A percentile compares a stretch with the other conserved stretches of the same genome.
Evolutionary conservation across 2,329 filamentous ascomycete species (phyloP).

Genomic region (Fusarium sublunatum): DNA sequence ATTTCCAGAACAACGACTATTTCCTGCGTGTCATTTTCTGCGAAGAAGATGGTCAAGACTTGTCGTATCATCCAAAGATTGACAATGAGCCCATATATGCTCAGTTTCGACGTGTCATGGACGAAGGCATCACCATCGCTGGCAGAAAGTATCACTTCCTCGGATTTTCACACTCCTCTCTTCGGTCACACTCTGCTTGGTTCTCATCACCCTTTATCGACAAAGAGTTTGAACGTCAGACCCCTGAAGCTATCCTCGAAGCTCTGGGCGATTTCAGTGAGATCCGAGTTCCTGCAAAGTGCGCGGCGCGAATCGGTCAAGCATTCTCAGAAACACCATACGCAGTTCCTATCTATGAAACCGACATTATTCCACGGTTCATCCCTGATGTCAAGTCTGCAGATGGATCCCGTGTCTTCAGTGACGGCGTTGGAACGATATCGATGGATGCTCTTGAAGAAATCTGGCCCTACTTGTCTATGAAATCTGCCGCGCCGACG

Average conservation of each 20-base stretch:
- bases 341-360: constrained; percentile 63
- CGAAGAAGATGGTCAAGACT: constrained; percentile 76
- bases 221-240: constrained; percentile 47
- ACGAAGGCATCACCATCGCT: constrained; percentile 70
- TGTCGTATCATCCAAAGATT: constrained; percentile 67
- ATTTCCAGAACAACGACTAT: constrained; percentile 66
- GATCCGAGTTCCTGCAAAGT: constrained; percentile 65
- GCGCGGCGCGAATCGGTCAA: constrained; percentile 70
- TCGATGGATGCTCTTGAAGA: constrained; percentile 68
- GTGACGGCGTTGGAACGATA: constrained; percentile 82
- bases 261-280: constrained; percentile 62
- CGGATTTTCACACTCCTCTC: constrained; percentile 83
- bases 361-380: constrained; percentile 47
- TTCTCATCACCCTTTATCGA: constrained; percentile 62
- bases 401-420: constrained; percentile 70
- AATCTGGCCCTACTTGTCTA: constrained; percentile 68
- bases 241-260: constrained; percentile 58
- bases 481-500: constrained; percentile 64
- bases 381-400: constrained; percentile 65
- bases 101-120: constrained; percentile 71
- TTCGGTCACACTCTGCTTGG: constrained; percentile 78
- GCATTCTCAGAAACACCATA: constrained; percentile 81
- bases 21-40: constrained; percentile 79
- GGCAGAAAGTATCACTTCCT: constrained; percentile 74
- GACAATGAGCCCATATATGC: constrained; percentile 61